A percentile compares a stretch with the other conserved stretches of the same genome.
These are phyloP conservation scores for Yamadazyma taylorii DNA, from an alignment of 1,139 yeast genomes.

Conservation along the genomic window DNA sequence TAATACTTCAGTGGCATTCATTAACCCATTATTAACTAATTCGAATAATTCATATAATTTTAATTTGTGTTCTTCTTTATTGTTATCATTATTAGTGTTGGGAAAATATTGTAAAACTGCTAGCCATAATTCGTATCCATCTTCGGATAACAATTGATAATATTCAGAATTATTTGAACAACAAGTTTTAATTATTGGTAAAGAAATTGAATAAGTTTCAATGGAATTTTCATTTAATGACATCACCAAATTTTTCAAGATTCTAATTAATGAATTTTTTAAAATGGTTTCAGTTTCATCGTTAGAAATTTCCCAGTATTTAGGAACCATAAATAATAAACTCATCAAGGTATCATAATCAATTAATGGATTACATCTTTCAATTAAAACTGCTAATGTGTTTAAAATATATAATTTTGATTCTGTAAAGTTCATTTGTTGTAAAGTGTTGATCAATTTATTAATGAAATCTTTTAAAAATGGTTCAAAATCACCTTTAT, in stretches of 20 bases:
- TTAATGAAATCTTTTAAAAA: constrained; percentile 55
- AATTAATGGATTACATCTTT: constrained; percentile 62
- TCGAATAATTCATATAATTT: constrained; percentile 43
- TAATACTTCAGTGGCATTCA: constrained; percentile 74
- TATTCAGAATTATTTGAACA: constrained; percentile 57
- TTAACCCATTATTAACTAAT: constrained; percentile 48
- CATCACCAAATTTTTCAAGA: constrained; percentile 62
- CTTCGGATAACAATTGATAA: constrained; percentile 72
- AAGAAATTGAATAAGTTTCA: constrained; percentile 59
- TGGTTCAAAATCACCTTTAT: constrained; percentile 64
- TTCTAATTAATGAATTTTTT: constrained; percentile 69
- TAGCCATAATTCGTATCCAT: constrained; percentile 85
- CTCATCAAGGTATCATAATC: constrained; percentile 50
- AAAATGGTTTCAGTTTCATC: constrained; percentile 60
- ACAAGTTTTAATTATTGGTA: constrained; percentile 70
- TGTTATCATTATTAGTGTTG: constrained; percentile 15
- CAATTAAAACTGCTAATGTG: constrained; percentile 64
- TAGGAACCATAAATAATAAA: constrained; percentile 64
- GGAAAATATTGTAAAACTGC: constrained; percentile 62
- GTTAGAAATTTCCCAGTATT: constrained; percentile 67
- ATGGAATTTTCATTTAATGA: constrained; percentile 63
- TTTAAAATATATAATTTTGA: constrained; percentile 71
- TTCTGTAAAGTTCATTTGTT: constrained; percentile 59
- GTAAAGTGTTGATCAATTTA: constrained; percentile 47
- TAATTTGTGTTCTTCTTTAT: constrained; percentile 21